A percentile compares a stretch with the other conserved stretches of the same genome.
These are phyloP conservation scores for Populus nigra DNA, from an alignment of 345 rosid genomes.

Conservation along the genomic window DNA sequence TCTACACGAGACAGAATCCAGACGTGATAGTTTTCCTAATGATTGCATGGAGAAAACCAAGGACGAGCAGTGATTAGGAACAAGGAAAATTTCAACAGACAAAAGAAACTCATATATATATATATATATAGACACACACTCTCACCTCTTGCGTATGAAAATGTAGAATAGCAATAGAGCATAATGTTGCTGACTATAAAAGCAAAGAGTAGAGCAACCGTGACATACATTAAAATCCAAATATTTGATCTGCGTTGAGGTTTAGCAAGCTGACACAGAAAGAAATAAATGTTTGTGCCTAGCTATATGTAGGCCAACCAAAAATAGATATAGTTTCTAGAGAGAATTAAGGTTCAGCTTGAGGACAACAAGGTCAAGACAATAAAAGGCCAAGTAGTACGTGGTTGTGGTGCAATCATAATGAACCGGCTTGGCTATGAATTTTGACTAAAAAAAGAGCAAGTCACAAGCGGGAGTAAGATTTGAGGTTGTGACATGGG, in stretches of 20 bases:
- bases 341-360: conserved; percentile 22
- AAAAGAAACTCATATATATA: background rate
- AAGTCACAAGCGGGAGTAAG: conserved; percentile 4
- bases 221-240: background rate
- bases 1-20: conserved; percentile 27
- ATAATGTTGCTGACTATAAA: background rate
- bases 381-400: conserved; percentile 10
- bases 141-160: background rate
- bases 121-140: too few relatives aligned
- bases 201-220: conserved; percentile 3
- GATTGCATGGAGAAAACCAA: conserved; percentile 36
- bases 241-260: background rate
- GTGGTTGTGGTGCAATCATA: conserved; percentile 24
- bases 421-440: conserved; percentile 18
- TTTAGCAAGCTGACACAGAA: background rate
- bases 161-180: background rate
- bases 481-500: background rate
- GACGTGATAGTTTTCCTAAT: conserved; percentile 31
- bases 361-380: conserved; percentile 40
- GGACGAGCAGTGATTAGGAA: background rate
- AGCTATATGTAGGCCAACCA: conserved; percentile 8
- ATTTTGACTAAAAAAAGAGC: conserved; percentile 3
- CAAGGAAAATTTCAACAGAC: conserved; percentile 8
- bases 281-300: background rate
- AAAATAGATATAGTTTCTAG: conserved; percentile 18